Conservation (phyloP, 2,329 filamentous ascomycete species). For the Colletotrichum liaoningense region DNA sequence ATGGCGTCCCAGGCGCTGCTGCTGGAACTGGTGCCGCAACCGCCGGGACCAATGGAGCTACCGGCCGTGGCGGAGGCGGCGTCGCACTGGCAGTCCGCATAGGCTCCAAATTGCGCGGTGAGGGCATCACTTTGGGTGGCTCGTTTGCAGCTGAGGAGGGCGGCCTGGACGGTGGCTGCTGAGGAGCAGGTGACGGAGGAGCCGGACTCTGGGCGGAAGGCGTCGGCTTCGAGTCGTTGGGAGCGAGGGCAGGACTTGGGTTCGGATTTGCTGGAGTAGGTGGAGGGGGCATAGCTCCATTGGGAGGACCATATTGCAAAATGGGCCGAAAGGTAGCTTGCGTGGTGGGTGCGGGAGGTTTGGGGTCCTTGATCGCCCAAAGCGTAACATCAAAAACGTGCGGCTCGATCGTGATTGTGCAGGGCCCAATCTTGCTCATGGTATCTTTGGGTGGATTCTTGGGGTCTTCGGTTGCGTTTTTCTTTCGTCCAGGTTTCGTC, state of each 20-base stretch:
- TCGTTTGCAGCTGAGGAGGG: constrained; percentile 18
- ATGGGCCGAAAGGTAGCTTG: constrained; percentile 61
- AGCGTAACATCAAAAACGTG: constrained; percentile 83
- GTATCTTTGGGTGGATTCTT: constrained; percentile 77
- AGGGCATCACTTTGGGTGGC: neutral
- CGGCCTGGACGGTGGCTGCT: constrained; percentile 15
- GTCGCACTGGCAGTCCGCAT: constrained; percentile 13
- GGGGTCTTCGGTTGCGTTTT: constrained; percentile 72
- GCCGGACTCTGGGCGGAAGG: constrained; percentile 22
- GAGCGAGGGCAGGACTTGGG: constrained; percentile 25
- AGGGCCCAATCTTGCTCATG: constrained; percentile 79
- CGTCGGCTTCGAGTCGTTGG: constrained; percentile 39
- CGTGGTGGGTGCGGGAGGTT: constrained; percentile 48
- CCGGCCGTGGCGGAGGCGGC: constrained; percentile 13
- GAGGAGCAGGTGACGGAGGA: constrained; percentile 15
- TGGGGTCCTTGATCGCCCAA: constrained; percentile 76
- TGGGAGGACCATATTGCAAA: constrained; percentile 74
- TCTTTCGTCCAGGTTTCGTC: constrained; percentile 78
- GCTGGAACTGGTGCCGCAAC: constrained; percentile 32
- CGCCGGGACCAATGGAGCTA: constrained; percentile 26
- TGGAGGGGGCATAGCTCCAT: constrained; percentile 69
- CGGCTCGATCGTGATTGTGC: constrained; percentile 82
- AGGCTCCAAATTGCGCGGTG: constrained; percentile 1
- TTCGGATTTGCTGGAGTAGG: constrained; percentile 26
- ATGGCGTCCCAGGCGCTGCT: constrained; percentile 37